Evolutionary conservation across 2,329 filamentous ascomycete species (phyloP).

Genomic region (Phialophora tarda): DNA sequence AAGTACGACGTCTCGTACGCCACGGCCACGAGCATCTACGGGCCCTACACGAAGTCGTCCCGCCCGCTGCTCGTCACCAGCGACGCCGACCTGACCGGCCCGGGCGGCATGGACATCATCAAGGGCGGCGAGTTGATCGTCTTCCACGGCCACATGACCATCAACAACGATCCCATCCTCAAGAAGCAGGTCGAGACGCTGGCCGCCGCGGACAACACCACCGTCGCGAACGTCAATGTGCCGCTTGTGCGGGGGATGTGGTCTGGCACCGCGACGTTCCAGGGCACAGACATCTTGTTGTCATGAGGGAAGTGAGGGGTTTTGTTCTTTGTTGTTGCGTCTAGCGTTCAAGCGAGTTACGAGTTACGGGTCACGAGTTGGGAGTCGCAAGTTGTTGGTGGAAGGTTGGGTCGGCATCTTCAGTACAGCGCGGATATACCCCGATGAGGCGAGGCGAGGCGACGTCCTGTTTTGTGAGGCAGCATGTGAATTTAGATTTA

Average conservation of each 20-base stretch:
- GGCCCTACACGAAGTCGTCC: conserved; percentile 48
- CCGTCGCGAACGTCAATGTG: conserved; percentile 25
- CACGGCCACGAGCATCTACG: conserved; percentile 49
- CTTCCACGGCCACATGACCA: conserved; percentile 38
- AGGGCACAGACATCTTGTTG: conserved; percentile 25
- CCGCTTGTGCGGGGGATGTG: conserved; percentile 38
- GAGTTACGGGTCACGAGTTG: background rate
- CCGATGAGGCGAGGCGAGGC: background rate
- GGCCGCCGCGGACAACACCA: conserved; percentile 20
- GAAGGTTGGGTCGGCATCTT: background rate
- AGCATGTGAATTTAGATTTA: background rate
- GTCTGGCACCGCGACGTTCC: conserved; percentile 30
- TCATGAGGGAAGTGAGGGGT: background rate
- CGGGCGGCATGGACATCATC: conserved; percentile 40
- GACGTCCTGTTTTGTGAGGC: too few species aligned
- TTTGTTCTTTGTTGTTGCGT: background rate
- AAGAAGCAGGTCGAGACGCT: conserved; percentile 23
- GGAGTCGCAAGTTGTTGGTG: too few species aligned
- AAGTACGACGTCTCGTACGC: conserved; percentile 67
- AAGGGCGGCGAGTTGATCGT: conserved; percentile 34
- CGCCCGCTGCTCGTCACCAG: conserved; percentile 46
- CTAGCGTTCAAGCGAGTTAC: conserved; percentile 24
- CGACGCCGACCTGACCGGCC: conserved; percentile 38
- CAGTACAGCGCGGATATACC: background rate
- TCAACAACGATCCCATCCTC: conserved; percentile 30